phyloP scores from a whole-genome alignment of 805 yeast genomes.

The Lipomyces lipofer region DNA sequence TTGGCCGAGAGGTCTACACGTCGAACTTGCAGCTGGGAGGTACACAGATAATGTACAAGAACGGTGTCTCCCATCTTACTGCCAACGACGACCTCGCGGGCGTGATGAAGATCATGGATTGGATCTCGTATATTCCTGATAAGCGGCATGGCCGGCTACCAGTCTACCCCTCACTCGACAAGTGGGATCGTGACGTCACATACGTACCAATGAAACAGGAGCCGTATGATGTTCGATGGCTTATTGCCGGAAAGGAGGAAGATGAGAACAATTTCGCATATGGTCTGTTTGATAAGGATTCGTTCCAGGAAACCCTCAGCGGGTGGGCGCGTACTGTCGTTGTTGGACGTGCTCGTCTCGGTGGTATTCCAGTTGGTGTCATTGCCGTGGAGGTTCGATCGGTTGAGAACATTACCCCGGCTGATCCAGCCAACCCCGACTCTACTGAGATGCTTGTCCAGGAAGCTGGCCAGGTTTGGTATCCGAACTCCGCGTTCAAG shows the following conservation, averaged over 20 bases:
- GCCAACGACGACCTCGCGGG: slow-evolving; percentile 97
- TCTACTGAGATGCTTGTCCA: slow-evolving; percentile 84
- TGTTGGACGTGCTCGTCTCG: slow-evolving; percentile 97
- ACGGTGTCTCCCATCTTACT: slow-evolving; percentile 97
- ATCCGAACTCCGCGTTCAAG: slow-evolving; percentile 98
- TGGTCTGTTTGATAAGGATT: slow-evolving; percentile 89
- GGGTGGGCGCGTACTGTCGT: slow-evolving; percentile 99
- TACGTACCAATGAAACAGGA: slow-evolving; percentile 70
- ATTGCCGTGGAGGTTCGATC: slow-evolving; percentile 92
- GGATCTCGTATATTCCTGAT: slow-evolving; percentile 95
- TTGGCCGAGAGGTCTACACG: slow-evolving; percentile 96
- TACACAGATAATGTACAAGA: slow-evolving; percentile 96
- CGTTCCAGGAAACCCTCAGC: slow-evolving; percentile 92
- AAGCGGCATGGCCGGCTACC: slow-evolving; percentile 89
- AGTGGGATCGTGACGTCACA: slow-evolving; percentile 93
- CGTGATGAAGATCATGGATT: slow-evolving; percentile 87
- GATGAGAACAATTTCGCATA: slow-evolving; percentile 67
- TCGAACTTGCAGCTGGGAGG: slow-evolving; percentile 98
- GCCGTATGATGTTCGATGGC: slow-evolving; percentile 89
- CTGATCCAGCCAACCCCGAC: slow-evolving; percentile 97
- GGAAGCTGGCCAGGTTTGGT: slow-evolving; percentile 99
- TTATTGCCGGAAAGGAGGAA: slow-evolving; percentile 80
- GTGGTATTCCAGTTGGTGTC: slow-evolving; percentile 98
- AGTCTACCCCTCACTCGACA: slow-evolving; percentile 69
- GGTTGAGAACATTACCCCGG: slow-evolving; percentile 88